Conservation (phyloP, 805 yeast species). For the Clavispora santaluciae region DNA sequence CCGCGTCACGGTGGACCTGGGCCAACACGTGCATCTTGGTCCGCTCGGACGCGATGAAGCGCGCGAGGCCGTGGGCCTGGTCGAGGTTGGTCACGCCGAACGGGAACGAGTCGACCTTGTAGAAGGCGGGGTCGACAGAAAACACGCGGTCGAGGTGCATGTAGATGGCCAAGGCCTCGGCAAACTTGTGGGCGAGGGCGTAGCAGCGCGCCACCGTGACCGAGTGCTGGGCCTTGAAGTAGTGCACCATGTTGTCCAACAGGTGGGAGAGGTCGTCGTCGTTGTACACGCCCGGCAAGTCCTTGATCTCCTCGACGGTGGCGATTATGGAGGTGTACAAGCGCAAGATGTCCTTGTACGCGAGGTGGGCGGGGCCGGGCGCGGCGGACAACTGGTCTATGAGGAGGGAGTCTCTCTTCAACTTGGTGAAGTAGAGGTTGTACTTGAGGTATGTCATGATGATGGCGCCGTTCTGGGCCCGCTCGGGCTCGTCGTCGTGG, state of each 20-base stretch:
- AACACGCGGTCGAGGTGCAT: slow-evolving; percentile 19
- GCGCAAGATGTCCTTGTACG: slow-evolving; percentile 44
- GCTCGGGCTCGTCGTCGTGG: slow-evolving; percentile 50
- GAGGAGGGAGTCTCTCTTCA: slow-evolving; percentile 64
- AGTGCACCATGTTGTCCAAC: slow-evolving; percentile 45
- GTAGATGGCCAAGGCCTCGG: slow-evolving; percentile 45
- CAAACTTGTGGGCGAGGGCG: slow-evolving; percentile 33
- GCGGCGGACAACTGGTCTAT: slow-evolving; percentile 28
- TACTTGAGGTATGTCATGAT: slow-evolving; percentile 72
- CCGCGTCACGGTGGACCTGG: slow-evolving; percentile 33
- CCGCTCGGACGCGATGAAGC: slow-evolving; percentile 13
- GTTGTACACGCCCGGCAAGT: slow-evolving; percentile 88
- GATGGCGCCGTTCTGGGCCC: slow-evolving; percentile 68
- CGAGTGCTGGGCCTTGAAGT: slow-evolving; percentile 43
- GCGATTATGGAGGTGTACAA: slow-evolving; percentile 47
- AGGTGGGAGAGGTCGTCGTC: slow-evolving; percentile 64
- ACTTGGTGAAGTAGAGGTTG: slow-evolving; percentile 56
- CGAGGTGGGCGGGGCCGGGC: neutral
- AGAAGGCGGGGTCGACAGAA: slow-evolving; percentile 13
- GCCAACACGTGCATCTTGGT: slow-evolving; percentile 42
- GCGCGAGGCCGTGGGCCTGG: slow-evolving; percentile 22
- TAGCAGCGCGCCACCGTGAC: slow-evolving; percentile 43
- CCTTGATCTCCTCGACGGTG: slow-evolving; percentile 57
- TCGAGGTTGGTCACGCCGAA: slow-evolving; percentile 37
- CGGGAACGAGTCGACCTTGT: slow-evolving; percentile 37